Evolutionary conservation across 768 basidiomycete genomes (phyloP).

Genomic region (Suillus bovinus): DNA sequence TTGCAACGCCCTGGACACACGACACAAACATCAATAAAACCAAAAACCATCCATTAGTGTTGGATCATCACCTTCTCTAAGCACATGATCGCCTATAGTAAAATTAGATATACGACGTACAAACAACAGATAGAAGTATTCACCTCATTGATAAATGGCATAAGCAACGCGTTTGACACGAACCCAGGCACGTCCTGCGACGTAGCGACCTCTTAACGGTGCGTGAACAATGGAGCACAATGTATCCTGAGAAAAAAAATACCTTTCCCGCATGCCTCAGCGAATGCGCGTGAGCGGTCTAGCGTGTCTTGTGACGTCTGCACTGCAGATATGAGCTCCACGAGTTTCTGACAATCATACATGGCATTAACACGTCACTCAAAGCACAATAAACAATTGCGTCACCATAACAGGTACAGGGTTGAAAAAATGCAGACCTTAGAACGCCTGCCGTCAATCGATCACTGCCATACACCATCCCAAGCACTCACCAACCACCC

Average conservation of each 20-base stretch:
- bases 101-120: neutral
- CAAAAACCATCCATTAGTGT: neutral
- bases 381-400: neutral
- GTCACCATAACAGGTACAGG: slow-evolving; percentile 94
- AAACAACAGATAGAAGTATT: slow-evolving; percentile 33
- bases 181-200: slow-evolving; percentile 94
- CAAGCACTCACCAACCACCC: slow-evolving; percentile 72
- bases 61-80: slow-evolving; percentile 69
- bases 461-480: neutral
- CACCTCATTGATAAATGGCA: slow-evolving; percentile 95
- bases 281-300: slow-evolving; percentile 76
- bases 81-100: slow-evolving; percentile 81
- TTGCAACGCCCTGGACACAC: slow-evolving; percentile 74
- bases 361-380: neutral
- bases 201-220: slow-evolving; percentile 74
- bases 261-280: slow-evolving; percentile 90
- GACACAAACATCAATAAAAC: neutral
- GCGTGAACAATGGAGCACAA: neutral
- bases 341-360: slow-evolving; percentile 63
- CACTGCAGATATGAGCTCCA: slow-evolving; percentile 92
- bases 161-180: slow-evolving; percentile 91
- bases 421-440: slow-evolving; percentile 93
- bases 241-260: neutral
- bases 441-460: slow-evolving; percentile 3
- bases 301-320: slow-evolving; percentile 84